These are phyloP conservation scores for Ampelomyces quisqualis DNA, from an alignment of 2,329 filamentous ascomycete genomes.

Conservation along the genomic window DNA sequence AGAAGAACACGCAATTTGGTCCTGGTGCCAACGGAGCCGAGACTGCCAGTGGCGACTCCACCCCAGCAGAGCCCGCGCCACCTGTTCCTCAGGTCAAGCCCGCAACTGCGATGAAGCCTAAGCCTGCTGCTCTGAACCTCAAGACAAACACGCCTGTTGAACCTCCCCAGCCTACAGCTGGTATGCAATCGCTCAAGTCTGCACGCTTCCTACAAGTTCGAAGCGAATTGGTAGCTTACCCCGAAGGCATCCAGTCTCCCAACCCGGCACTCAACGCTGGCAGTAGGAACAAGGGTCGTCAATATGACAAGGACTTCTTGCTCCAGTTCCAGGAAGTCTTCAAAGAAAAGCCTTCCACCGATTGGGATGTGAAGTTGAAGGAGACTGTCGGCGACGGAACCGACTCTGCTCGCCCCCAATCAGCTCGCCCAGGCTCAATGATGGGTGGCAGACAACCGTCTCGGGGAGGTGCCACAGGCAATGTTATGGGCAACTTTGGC, in stretches of 20 bases:
- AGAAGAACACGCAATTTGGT: slow-evolving; percentile 51
- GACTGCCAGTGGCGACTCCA: slow-evolving; percentile 26
- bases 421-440: slow-evolving; percentile 56
- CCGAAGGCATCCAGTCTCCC: slow-evolving; percentile 78
- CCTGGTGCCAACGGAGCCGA: slow-evolving; percentile 45
- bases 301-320: slow-evolving; percentile 93
- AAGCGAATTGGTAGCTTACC: slow-evolving; percentile 73
- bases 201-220: slow-evolving; percentile 83
- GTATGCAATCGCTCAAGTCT: slow-evolving; percentile 88
- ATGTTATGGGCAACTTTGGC: slow-evolving; percentile 73
- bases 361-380: slow-evolving; percentile 89
- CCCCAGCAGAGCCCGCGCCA: slow-evolving; percentile 51
- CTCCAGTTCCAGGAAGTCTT: slow-evolving; percentile 96
- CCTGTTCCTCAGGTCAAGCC: slow-evolving; percentile 33
- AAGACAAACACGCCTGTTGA: slow-evolving; percentile 84
- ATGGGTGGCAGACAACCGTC: slow-evolving; percentile 55
- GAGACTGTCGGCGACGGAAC: slow-evolving; percentile 79
- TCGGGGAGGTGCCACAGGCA: slow-evolving; percentile 28
- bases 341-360: slow-evolving; percentile 90
- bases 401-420: slow-evolving; percentile 64
- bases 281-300: slow-evolving; percentile 80
- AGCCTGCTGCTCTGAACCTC: slow-evolving; percentile 87
- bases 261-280: slow-evolving; percentile 88
- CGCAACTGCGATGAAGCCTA: slow-evolving; percentile 66
- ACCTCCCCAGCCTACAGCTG: slow-evolving; percentile 88